Evolutionary conservation across 1,139 yeast species (phyloP).

Genomic region (Magnusiomyces tetraspermus): DNA sequence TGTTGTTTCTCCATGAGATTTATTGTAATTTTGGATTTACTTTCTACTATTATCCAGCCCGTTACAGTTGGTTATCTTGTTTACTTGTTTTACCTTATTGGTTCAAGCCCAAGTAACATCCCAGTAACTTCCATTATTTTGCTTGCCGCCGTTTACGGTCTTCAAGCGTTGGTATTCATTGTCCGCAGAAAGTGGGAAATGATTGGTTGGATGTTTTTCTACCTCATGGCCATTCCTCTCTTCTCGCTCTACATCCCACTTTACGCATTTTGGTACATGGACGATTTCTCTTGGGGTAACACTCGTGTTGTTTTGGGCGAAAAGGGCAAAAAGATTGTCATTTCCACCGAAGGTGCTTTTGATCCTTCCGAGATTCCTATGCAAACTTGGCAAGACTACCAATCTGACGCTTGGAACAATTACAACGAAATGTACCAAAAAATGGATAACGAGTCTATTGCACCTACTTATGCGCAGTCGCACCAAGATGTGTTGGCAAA

Average conservation of each 20-base stretch:
- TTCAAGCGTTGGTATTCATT: slow-evolving; percentile 35
- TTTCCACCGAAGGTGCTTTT: slow-evolving; percentile 30
- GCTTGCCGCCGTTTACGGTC: slow-evolving; percentile 35
- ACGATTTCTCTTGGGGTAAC: slow-evolving; percentile 39
- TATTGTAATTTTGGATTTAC: slow-evolving; percentile 34
- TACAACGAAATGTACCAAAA: slow-evolving; percentile 21
- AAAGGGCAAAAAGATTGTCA: slow-evolving; percentile 30
- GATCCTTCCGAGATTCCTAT: slow-evolving; percentile 30
- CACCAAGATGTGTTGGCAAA: slow-evolving; percentile 13
- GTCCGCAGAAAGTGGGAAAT: slow-evolving; percentile 37
- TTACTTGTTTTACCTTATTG: slow-evolving; percentile 32
- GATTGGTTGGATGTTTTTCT: slow-evolving; percentile 39
- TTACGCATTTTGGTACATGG: slow-evolving; percentile 39
- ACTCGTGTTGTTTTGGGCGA: slow-evolving; percentile 39
- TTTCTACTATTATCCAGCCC: slow-evolving; percentile 36
- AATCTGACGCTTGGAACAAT: slow-evolving; percentile 29
- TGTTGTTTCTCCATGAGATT: slow-evolving; percentile 39
- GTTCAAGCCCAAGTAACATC: slow-evolving; percentile 25
- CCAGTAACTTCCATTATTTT: slow-evolving; percentile 35
- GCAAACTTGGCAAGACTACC: slow-evolving; percentile 34
- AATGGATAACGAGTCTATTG: slow-evolving; percentile 8
- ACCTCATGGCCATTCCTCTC: slow-evolving; percentile 34
- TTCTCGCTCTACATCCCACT: slow-evolving; percentile 35
- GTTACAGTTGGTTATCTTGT: slow-evolving; percentile 36
- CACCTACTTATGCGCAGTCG: slow-evolving; percentile 8